Evolutionary conservation across 148 eudicot genomes (phyloP).

Genomic region (Diospyros kaki): DNA sequence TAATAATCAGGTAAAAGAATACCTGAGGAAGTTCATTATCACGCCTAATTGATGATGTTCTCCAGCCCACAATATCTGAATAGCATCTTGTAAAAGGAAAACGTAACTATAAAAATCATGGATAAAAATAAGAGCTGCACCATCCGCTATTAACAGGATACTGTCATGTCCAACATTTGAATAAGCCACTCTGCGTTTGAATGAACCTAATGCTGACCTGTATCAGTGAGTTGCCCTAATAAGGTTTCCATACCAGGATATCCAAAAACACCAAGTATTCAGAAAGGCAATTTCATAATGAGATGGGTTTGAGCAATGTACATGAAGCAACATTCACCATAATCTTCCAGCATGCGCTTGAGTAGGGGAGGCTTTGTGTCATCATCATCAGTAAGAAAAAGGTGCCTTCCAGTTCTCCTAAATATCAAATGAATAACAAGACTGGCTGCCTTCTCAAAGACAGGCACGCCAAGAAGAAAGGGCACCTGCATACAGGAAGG

Average conservation of each 20-base stretch:
- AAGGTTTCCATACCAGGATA: not conserved
- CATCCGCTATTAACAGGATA: slow-evolving; percentile 45
- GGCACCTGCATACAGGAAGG: slow-evolving; percentile 51
- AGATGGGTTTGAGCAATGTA: slow-evolving; percentile 29
- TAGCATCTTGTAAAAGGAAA: slow-evolving; percentile 21
- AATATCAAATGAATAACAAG: slow-evolving; percentile 81
- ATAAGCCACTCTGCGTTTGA: slow-evolving; percentile 81
- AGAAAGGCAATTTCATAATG: slow-evolving; percentile 4
- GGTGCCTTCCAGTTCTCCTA: slow-evolving; percentile 89
- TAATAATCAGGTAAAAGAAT: slow-evolving; percentile 14
- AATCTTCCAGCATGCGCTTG: slow-evolving; percentile 81
- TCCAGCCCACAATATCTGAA: slow-evolving; percentile 94
- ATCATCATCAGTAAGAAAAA: slow-evolving; percentile 77
- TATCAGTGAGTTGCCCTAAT: slow-evolving; percentile 16
- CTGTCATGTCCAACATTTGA: slow-evolving; percentile 94
- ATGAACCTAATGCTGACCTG: slow-evolving; percentile 82
- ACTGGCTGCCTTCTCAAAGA: slow-evolving; percentile 71
- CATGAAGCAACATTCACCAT: slow-evolving; percentile 64
- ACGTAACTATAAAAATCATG: not conserved
- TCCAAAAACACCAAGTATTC: not conserved
- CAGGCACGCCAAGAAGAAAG: slow-evolving; percentile 80
- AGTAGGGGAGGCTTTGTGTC: slow-evolving; percentile 93
- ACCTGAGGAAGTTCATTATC: slow-evolving; percentile 89
- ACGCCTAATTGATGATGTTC: slow-evolving; percentile 91
- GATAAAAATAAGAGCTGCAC: not conserved